These are phyloP conservation scores for Pythium myriotylum DNA, from an alignment of 352 stramenopile species.

Conservation along the genomic window DNA sequence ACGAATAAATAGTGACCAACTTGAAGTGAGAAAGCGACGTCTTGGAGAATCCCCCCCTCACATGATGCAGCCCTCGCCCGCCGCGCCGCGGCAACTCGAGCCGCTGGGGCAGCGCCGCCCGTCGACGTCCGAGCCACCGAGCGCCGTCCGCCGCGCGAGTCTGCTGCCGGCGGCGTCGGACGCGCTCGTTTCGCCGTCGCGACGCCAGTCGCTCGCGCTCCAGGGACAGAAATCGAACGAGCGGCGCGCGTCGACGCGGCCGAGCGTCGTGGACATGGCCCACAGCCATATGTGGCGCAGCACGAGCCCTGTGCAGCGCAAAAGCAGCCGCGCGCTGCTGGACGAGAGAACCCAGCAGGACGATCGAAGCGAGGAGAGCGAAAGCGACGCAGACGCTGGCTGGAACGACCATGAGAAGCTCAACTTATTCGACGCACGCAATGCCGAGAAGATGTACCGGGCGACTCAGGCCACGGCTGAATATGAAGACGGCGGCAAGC, in stretches of 20 bases:
- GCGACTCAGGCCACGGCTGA: conserved; percentile 28
- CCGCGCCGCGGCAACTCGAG: conserved; percentile 29
- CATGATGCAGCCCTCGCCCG: neutral
- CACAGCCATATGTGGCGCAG: neutral
- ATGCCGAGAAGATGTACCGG: conserved; percentile 31
- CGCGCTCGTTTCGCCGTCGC: neutral
- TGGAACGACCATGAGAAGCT: conserved; percentile 22
- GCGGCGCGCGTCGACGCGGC: conserved; percentile 6
- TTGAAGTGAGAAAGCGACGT: conserved; percentile 15
- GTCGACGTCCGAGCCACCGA: neutral
- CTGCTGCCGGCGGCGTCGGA: neutral
- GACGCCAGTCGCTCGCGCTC: conserved; percentile 19
- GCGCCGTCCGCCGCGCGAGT: neutral
- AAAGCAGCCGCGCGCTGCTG: neutral
- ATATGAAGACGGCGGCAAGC: conserved; percentile 51
- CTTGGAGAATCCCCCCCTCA: neutral
- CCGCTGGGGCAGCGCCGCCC: conserved; percentile 14
- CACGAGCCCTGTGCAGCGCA: conserved; percentile 2
- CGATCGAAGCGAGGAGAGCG: neutral
- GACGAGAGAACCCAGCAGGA: neutral
- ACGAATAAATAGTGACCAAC: neutral
- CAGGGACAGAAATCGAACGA: conserved; percentile 12
- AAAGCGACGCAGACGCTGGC: conserved; percentile 5
- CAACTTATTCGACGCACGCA: conserved; percentile 28
- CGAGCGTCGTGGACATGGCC: neutral